Evolutionary conservation across 208 protist species (phyloP).

Genomic region (Leishmania tropica): DNA sequence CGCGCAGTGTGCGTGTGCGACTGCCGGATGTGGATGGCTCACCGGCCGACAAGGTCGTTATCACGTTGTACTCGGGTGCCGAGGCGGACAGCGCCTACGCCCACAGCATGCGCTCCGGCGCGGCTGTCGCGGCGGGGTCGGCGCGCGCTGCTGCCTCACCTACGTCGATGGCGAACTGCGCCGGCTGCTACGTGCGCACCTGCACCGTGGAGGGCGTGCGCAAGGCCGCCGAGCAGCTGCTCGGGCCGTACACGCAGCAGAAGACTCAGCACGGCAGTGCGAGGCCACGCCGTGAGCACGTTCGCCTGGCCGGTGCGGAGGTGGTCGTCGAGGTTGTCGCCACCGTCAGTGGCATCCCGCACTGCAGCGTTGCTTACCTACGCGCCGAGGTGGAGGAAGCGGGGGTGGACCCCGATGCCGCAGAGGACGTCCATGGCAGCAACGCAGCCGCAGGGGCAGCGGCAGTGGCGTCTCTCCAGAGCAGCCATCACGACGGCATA

Average conservation of each 20-base stretch:
- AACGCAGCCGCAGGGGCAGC: neutral
- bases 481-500: neutral
- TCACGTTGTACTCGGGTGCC: constrained; percentile 20
- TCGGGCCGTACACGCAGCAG: neutral
- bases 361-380: constrained; percentile 52
- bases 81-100: constrained; percentile 17
- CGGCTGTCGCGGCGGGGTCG: too few species aligned
- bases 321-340: constrained; percentile 62
- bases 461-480: neutral
- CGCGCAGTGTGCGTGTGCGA: constrained; percentile 12
- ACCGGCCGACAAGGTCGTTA: neutral
- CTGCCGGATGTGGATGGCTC: neutral
- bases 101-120: neutral
- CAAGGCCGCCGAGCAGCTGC: constrained; percentile 3
- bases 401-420: neutral
- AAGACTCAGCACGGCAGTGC: neutral
- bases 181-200: constrained; percentile 21
- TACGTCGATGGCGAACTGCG: neutral
- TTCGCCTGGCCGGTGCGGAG: constrained; percentile 31
- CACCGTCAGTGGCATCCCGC: constrained; percentile 66
- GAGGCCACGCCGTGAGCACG: neutral
- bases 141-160: neutral
- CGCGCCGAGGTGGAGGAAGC: constrained; percentile 32
- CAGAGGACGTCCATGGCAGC: neutral
- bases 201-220: constrained; percentile 8